phyloP scores from a whole-genome alignment of 2,329 filamentous ascomycete species.

The Magnaporthales sp. region DNA sequence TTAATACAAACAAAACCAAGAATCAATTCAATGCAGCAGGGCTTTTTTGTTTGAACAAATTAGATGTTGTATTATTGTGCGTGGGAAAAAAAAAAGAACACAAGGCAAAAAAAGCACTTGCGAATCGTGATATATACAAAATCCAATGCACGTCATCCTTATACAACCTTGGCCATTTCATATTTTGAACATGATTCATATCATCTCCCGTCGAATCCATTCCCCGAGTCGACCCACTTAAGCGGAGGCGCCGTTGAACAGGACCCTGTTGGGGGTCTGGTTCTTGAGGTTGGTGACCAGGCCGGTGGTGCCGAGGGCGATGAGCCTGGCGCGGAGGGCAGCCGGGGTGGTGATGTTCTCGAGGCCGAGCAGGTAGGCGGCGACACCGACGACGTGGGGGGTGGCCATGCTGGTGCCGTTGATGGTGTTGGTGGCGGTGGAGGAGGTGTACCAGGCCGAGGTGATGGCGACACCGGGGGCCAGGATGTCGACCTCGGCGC shows the following conservation, averaged over 20 bases:
- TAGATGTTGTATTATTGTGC: neutral
- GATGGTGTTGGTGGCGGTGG: constrained; percentile 28
- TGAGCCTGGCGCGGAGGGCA: constrained; percentile 37
- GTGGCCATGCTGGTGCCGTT: constrained; percentile 36
- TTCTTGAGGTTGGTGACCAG: constrained; percentile 29
- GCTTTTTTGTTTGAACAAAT: no score
- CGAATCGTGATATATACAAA: neutral
- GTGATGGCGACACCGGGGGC: constrained; percentile 40
- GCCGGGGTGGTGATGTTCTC: constrained; percentile 30
- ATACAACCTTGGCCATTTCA: neutral
- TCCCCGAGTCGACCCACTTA: neutral
- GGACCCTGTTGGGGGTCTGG: constrained; percentile 41
- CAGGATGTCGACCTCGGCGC: constrained; percentile 38
- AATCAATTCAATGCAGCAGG: no score
- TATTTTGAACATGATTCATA: neutral
- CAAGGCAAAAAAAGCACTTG: neutral
- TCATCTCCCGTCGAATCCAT: neutral
- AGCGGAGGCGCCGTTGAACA: constrained; percentile 40
- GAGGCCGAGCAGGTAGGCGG: constrained; percentile 33
- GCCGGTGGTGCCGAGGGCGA: constrained; percentile 29
- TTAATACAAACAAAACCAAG: no score
- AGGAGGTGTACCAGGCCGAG: constrained; percentile 37
- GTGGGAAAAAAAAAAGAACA: neutral
- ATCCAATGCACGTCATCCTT: neutral
- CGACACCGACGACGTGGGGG: constrained; percentile 25